Base-by-base conservation (phyloP, 805 yeast genomes). In the Cyberlindnera subsufficiens region DNA sequence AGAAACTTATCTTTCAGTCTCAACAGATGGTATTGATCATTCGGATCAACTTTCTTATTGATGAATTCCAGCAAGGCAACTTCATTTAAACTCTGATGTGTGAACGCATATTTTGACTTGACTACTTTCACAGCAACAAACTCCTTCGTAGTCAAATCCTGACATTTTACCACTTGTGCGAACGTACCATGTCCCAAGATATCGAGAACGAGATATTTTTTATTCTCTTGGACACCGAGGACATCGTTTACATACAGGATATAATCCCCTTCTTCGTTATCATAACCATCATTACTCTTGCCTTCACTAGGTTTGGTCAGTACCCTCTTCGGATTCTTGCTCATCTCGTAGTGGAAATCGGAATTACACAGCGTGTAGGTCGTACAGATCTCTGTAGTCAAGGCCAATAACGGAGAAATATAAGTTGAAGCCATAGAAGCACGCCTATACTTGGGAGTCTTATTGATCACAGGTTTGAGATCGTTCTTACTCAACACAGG, bases 121-220 rank as follows among this genome's bases (percentile, higher is more conserved):
- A 93, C 86, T 35, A 93, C 95, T 64, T 93, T 93, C 31, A 93
- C 95, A 1, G 99, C 99, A 20, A 90, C 86, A 17, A 91, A 77
- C 48, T 87, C 91, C 58, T 88, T 93, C 1, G 61, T 58, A 37
- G 63, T 65, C 48, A 70, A 50, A 53, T 80, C 77, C 60, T 87
- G 96, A 65, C 97, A 91, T 65, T 91, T 93, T 34, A 90, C 95
- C 37, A 93, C 99, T 66, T 93, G 98, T 9, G 99, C 99, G 71
- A 93, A 93, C 1, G 99, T 90, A 3, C 99, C 99, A 48, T 90
- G 91, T 1, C 99, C 99, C 34, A 93, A 65, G 14, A 93, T 72
- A 62, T 91, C 98, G 44, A 93, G 67, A 5, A 93, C 96, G 56
- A 93, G 72, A 60, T 90, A 91, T 58, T 86, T 85, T 42, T 90